These are phyloP conservation scores for Sabuloglossum arenarium DNA, from an alignment of 495 filamentous ascomycete genomes.

Conservation along the genomic window DNA sequence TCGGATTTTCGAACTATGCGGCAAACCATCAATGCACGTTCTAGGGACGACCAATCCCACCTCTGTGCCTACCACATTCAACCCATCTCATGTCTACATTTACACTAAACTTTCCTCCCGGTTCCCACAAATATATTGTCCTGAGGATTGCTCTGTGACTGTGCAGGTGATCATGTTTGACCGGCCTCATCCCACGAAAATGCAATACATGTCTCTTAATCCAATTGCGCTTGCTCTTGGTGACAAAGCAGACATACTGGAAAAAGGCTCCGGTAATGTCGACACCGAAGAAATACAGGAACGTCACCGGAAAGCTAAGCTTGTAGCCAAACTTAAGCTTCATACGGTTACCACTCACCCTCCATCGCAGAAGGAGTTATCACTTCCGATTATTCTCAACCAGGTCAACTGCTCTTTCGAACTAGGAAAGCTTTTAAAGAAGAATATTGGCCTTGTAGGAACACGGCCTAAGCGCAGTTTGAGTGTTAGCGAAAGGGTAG, in stretches of 20 bases:
- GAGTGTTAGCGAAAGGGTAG: conserved; percentile 86
- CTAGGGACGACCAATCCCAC: conserved; percentile 55
- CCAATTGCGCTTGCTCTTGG: conserved; percentile 77
- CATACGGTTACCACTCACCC: conserved; percentile 64
- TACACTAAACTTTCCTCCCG: conserved; percentile 32
- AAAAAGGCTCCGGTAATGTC: conserved; percentile 21
- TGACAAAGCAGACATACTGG: conserved; percentile 39
- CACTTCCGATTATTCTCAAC: conserved; percentile 64
- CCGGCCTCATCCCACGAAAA: conserved; percentile 60
- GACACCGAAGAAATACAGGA: conserved; percentile 45
- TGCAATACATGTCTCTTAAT: conserved; percentile 89
- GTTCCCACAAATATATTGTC: conserved; percentile 53
- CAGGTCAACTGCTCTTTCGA: conserved; percentile 96
- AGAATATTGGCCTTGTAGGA: conserved; percentile 66
- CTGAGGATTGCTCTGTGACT: conserved; percentile 33
- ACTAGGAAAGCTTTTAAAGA: conserved; percentile 59
- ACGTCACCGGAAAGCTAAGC: conserved; percentile 27
- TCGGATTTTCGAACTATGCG: conserved; percentile 69
- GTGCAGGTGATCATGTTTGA: conserved; percentile 83
- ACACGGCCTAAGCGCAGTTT: conserved; percentile 61
- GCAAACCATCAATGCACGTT: conserved; percentile 62
- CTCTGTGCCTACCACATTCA: conserved; percentile 28
- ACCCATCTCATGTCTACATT: conserved; percentile 49
- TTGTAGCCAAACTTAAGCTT: conserved; percentile 77
- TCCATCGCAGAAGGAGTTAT: conserved; percentile 62